These are phyloP conservation scores for Tolypocladium capitatum DNA, from an alignment of 2,329 filamentous ascomycete species.

Conservation along the genomic window DNA sequence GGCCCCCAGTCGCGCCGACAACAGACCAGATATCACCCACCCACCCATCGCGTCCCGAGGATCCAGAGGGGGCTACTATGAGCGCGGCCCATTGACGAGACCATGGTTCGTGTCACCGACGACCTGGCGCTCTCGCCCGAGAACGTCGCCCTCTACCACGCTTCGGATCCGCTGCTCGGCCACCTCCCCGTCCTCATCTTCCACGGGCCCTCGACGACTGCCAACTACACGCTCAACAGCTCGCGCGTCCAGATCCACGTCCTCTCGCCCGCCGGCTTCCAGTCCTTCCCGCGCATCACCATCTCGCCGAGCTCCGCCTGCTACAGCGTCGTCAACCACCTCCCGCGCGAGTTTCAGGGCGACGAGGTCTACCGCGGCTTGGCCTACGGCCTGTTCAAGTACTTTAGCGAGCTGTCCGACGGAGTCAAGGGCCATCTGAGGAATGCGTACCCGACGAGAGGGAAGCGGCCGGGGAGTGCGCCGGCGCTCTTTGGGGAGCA, in stretches of 20 bases:
- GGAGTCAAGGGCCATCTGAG: conserved; percentile 60
- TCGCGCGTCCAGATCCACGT: conserved; percentile 92
- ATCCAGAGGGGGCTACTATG: conserved; percentile 5
- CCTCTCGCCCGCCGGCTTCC: conserved; percentile 77
- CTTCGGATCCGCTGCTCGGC: conserved; percentile 70
- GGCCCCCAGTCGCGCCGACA: background rate
- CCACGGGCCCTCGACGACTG: conserved; percentile 80
- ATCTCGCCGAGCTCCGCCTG: conserved; percentile 86
- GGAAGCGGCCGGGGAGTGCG: conserved; percentile 47
- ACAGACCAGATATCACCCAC: conserved; percentile 9
- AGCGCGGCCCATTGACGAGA: conserved; percentile 19
- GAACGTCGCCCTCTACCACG: conserved; percentile 76
- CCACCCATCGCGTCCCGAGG: conserved; percentile 1
- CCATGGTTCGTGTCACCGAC: conserved; percentile 73
- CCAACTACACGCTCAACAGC: conserved; percentile 74
- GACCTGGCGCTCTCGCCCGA: conserved; percentile 70
- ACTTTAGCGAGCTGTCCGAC: conserved; percentile 77
- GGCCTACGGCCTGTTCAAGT: conserved; percentile 86
- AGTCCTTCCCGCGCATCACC: conserved; percentile 81
- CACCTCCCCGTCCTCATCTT: conserved; percentile 78
- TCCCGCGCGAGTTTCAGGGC: conserved; percentile 88
- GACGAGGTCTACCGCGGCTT: conserved; percentile 86
- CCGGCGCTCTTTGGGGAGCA: conserved; percentile 73
- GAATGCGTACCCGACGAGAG: conserved; percentile 39
- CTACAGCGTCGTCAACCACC: conserved; percentile 77